These are phyloP conservation scores for Stromatinia cepivora DNA, from an alignment of 2,329 filamentous ascomycete species.

Conservation along the genomic window DNA sequence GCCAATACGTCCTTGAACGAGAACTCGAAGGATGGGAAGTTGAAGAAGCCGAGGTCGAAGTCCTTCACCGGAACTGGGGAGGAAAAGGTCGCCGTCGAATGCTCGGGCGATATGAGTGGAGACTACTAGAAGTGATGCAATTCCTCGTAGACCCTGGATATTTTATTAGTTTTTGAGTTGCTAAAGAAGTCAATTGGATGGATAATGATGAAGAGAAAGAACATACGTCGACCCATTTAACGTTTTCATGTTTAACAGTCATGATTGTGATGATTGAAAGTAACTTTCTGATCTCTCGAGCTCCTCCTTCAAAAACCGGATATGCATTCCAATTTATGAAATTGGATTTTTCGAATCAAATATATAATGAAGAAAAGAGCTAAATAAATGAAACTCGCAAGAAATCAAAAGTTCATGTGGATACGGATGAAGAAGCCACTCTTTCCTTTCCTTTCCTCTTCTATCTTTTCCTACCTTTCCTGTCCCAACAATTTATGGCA, in stretches of 20 bases:
- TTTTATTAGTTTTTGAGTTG: constrained; percentile 10
- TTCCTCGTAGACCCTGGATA: constrained; percentile 54
- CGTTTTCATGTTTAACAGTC: constrained; percentile 45
- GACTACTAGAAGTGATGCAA: constrained; percentile 56
- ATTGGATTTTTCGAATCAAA: background rate
- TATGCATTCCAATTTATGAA: background rate
- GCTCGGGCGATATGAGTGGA: constrained; percentile 54
- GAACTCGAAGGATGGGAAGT: constrained; percentile 58
- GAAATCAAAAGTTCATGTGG: background rate
- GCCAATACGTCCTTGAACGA: constrained; percentile 62
- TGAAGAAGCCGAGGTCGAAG: constrained; percentile 53
- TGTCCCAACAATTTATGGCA: background rate
- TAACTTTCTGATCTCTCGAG: background rate
- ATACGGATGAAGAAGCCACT: background rate
- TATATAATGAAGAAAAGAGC: background rate
- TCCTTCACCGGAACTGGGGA: constrained; percentile 48
- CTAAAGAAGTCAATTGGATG: constrained; percentile 11
- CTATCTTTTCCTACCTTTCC: background rate
- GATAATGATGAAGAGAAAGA: background rate
- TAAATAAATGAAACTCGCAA: background rate
- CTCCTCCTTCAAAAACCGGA: background rate
- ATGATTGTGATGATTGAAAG: constrained; percentile 30
- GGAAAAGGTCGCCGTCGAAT: constrained; percentile 53
- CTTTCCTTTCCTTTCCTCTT: background rate
- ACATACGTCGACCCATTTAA: constrained; percentile 62